These are phyloP conservation scores for Kazachstania taianensis DNA, from an alignment of 805 yeast species.

Conservation along the genomic window DNA sequence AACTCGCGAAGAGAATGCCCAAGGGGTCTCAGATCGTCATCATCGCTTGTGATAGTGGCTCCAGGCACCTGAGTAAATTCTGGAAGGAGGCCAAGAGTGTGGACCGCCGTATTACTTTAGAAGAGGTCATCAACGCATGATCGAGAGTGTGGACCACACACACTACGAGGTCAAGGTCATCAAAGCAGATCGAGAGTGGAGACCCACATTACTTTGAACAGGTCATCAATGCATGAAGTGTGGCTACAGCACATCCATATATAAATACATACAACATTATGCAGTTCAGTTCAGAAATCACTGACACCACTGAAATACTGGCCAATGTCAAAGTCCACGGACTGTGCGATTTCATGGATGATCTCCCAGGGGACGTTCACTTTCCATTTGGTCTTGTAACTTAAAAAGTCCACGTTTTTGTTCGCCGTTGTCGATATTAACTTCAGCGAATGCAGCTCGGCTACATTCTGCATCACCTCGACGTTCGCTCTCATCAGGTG, in stretches of 20 bases:
- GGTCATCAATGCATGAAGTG: constrained; percentile 13
- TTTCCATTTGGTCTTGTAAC: constrained; percentile 66
- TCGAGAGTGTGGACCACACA: no score
- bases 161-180: no score
- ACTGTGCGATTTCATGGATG: constrained; percentile 49
- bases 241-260: neutral
- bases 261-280: neutral
- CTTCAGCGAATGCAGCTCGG: constrained; percentile 49
- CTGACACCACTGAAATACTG: constrained; percentile 38
- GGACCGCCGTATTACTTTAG: constrained; percentile 25
- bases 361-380: constrained; percentile 64
- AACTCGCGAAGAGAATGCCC: constrained; percentile 39
- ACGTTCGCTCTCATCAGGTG: constrained; percentile 32
- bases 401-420: constrained; percentile 43
- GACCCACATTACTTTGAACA: constrained; percentile 29
- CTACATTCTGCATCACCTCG: constrained; percentile 46
- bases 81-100: constrained; percentile 60
- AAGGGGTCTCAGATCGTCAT: constrained; percentile 68
- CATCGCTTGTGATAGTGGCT: constrained; percentile 86
- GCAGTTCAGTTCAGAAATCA: constrained; percentile 4
- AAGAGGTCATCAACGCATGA: constrained; percentile 23
- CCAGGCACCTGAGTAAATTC: constrained; percentile 82
- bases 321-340: constrained; percentile 55
- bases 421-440: constrained; percentile 35
- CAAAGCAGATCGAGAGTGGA: no score